These are phyloP conservation scores for Fusarium annulatum DNA, from an alignment of 2,329 filamentous ascomycete species.

Conservation along the genomic window DNA sequence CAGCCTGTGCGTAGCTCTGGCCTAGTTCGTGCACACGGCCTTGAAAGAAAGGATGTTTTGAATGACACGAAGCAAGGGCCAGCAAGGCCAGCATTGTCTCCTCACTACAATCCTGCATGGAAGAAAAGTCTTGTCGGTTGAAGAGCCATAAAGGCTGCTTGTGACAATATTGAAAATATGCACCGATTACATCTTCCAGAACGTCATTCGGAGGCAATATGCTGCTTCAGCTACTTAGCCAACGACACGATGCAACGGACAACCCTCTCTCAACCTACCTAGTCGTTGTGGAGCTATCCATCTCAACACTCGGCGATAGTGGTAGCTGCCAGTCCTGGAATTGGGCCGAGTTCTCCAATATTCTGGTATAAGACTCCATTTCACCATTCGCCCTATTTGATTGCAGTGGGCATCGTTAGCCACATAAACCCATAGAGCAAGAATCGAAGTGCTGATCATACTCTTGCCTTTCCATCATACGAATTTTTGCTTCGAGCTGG, in stretches of 20 bases:
- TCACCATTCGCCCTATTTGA: neutral
- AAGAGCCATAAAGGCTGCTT: neutral
- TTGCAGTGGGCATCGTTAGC: too few relatives aligned
- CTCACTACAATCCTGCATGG: neutral
- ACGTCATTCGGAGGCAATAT: neutral
- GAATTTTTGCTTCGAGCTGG: neutral
- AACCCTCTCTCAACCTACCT: accelerated
- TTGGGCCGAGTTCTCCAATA: neutral
- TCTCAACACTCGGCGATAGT: neutral
- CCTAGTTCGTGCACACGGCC: neutral
- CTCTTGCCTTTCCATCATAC: constrained; percentile 1
- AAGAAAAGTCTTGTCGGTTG: neutral
- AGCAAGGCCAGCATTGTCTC: neutral
- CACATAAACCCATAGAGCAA: neutral
- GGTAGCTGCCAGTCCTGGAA: neutral
- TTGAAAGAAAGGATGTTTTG: neutral
- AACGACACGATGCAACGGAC: accelerated
- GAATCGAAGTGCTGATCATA: neutral
- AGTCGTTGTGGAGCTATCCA: neutral
- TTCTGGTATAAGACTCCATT: neutral
- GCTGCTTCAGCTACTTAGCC: neutral
- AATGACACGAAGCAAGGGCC: neutral
- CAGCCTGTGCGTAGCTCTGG: neutral
- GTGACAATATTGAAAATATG: neutral
- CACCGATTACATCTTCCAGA: neutral